Percentiles rank a stretch among this genome's conserved stretches.
Conservation (phyloP, 73 alveolate species). For the Paramecium caudatum region DNA sequence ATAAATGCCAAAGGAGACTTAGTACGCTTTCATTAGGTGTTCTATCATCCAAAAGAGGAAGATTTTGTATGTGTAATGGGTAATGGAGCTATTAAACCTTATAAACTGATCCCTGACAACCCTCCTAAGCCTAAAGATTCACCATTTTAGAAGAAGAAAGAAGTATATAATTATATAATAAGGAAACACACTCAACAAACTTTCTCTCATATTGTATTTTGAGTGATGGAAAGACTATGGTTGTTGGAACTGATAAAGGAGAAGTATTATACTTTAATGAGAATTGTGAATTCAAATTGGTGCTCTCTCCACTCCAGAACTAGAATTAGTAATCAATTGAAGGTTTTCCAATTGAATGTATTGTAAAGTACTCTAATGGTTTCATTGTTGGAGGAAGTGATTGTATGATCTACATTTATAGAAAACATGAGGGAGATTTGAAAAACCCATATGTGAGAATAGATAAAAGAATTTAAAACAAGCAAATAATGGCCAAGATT, state of each 20-base stretch:
- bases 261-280: slow-evolving; percentile 86
- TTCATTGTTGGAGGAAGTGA: slow-evolving; percentile 85
- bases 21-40: slow-evolving; percentile 35
- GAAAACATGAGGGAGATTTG: slow-evolving; percentile 83
- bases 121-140: slow-evolving; percentile 73
- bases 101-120: slow-evolving; percentile 64
- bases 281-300: slow-evolving; percentile 88
- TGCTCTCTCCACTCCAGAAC: slow-evolving; percentile 64
- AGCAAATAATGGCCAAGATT: slow-evolving; percentile 58
- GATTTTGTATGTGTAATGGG: slow-evolving; percentile 71
- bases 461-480: slow-evolving; percentile 61
- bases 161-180: background rate
- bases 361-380: slow-evolving; percentile 82
- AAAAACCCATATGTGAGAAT: slow-evolving; percentile 78
- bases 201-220: slow-evolving; percentile 90
- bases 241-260: slow-evolving; percentile 94
- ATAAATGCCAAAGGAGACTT: slow-evolving; percentile 66
- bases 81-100: slow-evolving; percentile 75
- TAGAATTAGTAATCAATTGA: slow-evolving; percentile 71
- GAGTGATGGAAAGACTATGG: slow-evolving; percentile 87
- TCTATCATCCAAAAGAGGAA: slow-evolving; percentile 77
- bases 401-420: slow-evolving; percentile 79
- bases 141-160: slow-evolving; percentile 73
- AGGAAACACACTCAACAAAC: slow-evolving; percentile 76
- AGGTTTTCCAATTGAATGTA: slow-evolving; percentile 77